Base-by-base conservation (phyloP, 179 eudicot genomes). In the Spinacia oleracea region DNA sequence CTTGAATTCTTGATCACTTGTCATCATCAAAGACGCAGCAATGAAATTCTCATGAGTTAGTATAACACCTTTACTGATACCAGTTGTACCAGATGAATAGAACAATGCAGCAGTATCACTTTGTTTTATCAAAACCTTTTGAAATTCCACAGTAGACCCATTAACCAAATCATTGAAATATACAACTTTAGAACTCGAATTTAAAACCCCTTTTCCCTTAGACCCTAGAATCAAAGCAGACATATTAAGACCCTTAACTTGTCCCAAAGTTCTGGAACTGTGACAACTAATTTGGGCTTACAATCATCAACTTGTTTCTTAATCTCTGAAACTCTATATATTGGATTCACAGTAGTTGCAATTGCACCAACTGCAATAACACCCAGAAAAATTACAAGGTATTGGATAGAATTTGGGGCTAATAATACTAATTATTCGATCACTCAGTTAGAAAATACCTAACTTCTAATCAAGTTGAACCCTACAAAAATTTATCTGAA, bases 1-100 rank as follows among this genome's bases (percentile, higher is more conserved):
- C 15, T 67, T 58, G 0, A 48, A 5, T 14, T 87, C 90, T 58
- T 86, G 88, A 80, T 88, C 93, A 10, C 79, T 35, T 1, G 81
- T 42, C 1, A 82, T 50, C 95, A 91, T 87, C n/a, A 87, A 31
- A 20, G 90, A 77, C 0, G 87, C 75, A 5, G 95, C 76, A 15
- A 92, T 85, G 55, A 92, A 91, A 51, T 89, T 92, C 76, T 81
- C 45, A 74, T 92, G 97, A 51, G 84, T 88, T 55, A 91, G 45
- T 4, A 92, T 71, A 69, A 87, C 95, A 2, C 95, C 95, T 63
- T 92, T 92, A 48, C 91, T 92, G 2, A 80, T 46, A 68, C 97
- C 95, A 3, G 95, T 91, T 2, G 97, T 92, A 1, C 97, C 97
- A 4, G 97, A 92, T 7, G 95, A 92, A 72, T 92, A 92, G 84